These are phyloP conservation scores for Hibiscus syriacus DNA, from an alignment of 345 rosid genomes.

Conservation along the genomic window DNA sequence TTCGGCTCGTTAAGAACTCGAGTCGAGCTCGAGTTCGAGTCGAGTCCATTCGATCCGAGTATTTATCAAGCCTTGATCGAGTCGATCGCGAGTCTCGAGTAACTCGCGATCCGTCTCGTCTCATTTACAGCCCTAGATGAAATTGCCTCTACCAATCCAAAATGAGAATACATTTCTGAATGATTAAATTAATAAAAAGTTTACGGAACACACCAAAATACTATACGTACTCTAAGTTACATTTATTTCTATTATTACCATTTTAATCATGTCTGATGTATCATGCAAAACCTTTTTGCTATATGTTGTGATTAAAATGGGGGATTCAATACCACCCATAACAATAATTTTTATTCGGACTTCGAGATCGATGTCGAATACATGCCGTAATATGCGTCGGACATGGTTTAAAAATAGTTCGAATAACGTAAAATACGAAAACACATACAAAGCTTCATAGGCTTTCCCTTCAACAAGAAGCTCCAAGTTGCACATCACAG, in stretches of 20 bases:
- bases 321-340: neutral
- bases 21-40: too few species aligned
- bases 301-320: neutral
- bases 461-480: neutral
- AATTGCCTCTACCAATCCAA: too few species aligned
- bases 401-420: neutral
- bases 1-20: too few species aligned
- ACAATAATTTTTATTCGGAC: neutral
- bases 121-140: too few species aligned
- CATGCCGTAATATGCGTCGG: neutral
- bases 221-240: neutral
- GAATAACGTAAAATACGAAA: neutral
- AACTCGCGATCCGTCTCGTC: too few species aligned
- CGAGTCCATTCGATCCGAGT: too few species aligned
- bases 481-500: neutral
- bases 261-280: neutral
- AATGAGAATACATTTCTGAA: too few species aligned
- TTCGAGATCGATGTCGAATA: neutral
- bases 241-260: neutral
- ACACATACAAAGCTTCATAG: neutral
- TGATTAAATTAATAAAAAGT: neutral
- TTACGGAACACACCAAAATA: neutral
- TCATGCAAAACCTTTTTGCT: neutral
- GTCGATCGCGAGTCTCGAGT: too few species aligned
- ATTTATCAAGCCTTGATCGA: too few species aligned